Evolutionary conservation across 2,329 filamentous ascomycete species (phyloP).

Genomic region (Periconia digitata): DNA sequence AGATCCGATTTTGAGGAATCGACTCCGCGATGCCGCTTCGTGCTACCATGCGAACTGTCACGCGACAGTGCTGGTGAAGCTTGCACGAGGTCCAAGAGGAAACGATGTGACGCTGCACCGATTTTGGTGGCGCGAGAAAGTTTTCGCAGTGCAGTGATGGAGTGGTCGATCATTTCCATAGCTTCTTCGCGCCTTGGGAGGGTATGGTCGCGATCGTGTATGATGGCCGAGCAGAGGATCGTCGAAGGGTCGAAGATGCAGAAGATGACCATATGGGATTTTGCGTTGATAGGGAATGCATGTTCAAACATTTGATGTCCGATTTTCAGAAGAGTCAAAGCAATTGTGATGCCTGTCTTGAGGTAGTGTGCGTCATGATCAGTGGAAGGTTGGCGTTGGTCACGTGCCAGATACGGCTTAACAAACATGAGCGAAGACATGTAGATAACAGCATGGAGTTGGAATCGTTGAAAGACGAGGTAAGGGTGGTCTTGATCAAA

Average conservation of each 20-base stretch:
- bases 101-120: conserved; percentile 31
- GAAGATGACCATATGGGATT: conserved; percentile 55
- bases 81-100: conserved; percentile 34
- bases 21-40: neutral
- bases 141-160: conserved; percentile 33
- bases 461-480: conserved; percentile 50
- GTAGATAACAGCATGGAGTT: conserved; percentile 50
- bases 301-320: conserved; percentile 49
- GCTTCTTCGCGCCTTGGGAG: conserved; percentile 48
- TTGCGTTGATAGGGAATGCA: conserved; percentile 50
- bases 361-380: conserved; percentile 44
- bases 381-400: conserved; percentile 25
- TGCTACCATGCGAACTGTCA: too few species aligned
- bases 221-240: conserved; percentile 54
- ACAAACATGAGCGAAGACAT: conserved; percentile 52
- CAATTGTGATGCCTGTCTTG: conserved; percentile 47
- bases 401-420: conserved; percentile 49
- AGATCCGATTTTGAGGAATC: neutral
- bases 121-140: conserved; percentile 32
- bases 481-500: conserved; percentile 48
- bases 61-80: conserved; percentile 8
- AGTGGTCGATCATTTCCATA: conserved; percentile 41
- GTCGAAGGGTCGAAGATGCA: conserved; percentile 56
- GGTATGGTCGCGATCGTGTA: conserved; percentile 50
- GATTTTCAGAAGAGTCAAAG: conserved; percentile 47